These are phyloP conservation scores for Oidiodendron maius DNA, from an alignment of 495 filamentous ascomycete species.

Conservation along the genomic window DNA sequence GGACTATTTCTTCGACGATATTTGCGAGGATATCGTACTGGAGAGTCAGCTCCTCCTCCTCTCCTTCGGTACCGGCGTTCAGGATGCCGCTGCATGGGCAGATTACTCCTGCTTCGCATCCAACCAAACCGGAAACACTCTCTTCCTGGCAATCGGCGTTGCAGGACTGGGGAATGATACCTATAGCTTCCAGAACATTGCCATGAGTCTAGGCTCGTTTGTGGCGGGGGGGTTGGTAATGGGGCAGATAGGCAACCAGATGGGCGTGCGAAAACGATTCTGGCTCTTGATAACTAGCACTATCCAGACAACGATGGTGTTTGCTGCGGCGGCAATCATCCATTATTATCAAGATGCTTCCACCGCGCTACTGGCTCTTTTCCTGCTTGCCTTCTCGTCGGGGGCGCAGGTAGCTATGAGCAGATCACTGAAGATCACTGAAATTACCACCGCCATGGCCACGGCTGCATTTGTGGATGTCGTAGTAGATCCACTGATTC, in stretches of 20 bases:
- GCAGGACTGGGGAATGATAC: slow-evolving; percentile 40
- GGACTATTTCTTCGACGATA: neutral
- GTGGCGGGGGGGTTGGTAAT: slow-evolving; percentile 45
- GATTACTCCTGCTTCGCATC: slow-evolving; percentile 58
- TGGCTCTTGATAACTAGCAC: slow-evolving; percentile 49
- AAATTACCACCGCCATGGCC: slow-evolving; percentile 64
- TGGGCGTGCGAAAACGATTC: slow-evolving; percentile 41
- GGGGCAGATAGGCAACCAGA: slow-evolving; percentile 48
- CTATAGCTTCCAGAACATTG: slow-evolving; percentile 47
- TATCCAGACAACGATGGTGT: slow-evolving; percentile 48
- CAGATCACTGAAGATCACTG: slow-evolving; percentile 47
- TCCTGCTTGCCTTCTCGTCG: slow-evolving; percentile 47
- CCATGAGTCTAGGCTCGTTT: slow-evolving; percentile 47
- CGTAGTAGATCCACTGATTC: slow-evolving; percentile 45
- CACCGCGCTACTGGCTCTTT: slow-evolving; percentile 37
- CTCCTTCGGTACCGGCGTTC: slow-evolving; percentile 33
- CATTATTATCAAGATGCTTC: slow-evolving; percentile 28
- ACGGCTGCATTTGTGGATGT: slow-evolving; percentile 59
- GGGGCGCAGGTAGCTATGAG: slow-evolving; percentile 55
- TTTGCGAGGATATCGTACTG: slow-evolving; percentile 8
- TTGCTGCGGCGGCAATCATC: slow-evolving; percentile 42
- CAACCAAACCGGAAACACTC: slow-evolving; percentile 61
- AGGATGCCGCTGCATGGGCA: slow-evolving; percentile 55
- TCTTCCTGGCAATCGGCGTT: slow-evolving; percentile 48
- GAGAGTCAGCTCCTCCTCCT: slow-evolving; percentile 10